phyloP scores from a whole-genome alignment of 805 yeast species.

The Wickerhamomyces bovis region DNA sequence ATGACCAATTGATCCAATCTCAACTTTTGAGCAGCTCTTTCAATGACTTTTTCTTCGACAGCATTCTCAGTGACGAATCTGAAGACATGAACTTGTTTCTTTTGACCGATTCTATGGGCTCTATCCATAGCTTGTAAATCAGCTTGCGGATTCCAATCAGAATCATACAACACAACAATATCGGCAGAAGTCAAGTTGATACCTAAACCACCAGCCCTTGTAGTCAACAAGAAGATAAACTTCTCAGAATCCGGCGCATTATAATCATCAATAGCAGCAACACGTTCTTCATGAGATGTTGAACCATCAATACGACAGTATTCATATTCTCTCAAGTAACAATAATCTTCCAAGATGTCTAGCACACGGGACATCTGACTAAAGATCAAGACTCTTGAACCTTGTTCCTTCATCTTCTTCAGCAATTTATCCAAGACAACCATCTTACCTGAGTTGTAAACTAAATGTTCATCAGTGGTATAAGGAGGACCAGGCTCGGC shows the following conservation, averaged over 20 bases:
- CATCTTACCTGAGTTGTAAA: constrained; percentile 89
- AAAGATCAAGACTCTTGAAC: constrained; percentile 86
- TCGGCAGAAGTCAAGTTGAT: constrained; percentile 91
- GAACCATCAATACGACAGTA: constrained; percentile 94
- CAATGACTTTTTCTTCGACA: constrained; percentile 92
- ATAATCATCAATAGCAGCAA: constrained; percentile 87
- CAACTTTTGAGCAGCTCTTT: constrained; percentile 91
- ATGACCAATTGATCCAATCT: constrained; percentile 91
- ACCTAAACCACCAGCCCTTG: constrained; percentile 97
- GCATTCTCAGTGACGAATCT: constrained; percentile 94
- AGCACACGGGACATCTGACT: constrained; percentile 90
- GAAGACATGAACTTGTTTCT: constrained; percentile 88
- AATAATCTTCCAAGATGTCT: constrained; percentile 90
- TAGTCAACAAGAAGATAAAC: constrained; percentile 79
- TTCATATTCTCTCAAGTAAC: constrained; percentile 73
- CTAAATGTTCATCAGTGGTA: constrained; percentile 91
- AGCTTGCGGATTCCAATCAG: constrained; percentile 98
- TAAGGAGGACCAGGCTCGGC: constrained; percentile 99
- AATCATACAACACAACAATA: constrained; percentile 79
- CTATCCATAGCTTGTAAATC: constrained; percentile 98
- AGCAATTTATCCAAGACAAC: constrained; percentile 78
- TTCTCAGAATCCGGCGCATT: constrained; percentile 77
- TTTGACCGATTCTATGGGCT: constrained; percentile 96
- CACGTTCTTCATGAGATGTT: constrained; percentile 88
- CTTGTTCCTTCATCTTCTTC: constrained; percentile 62